These are phyloP conservation scores for Verticillium isaacii DNA, from an alignment of 2,329 filamentous ascomycete genomes.

Conservation along the genomic window DNA sequence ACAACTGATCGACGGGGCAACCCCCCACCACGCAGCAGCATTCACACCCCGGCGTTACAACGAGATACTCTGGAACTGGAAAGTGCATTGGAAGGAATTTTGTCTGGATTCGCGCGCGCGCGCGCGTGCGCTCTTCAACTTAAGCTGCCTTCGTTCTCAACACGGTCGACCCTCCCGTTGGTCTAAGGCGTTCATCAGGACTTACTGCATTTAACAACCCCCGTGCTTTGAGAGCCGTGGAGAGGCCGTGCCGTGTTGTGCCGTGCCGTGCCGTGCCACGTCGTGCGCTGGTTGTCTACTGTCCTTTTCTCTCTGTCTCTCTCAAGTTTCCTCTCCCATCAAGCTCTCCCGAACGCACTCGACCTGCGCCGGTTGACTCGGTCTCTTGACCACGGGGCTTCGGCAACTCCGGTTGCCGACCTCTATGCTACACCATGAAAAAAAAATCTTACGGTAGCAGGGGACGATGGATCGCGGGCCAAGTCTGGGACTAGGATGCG, in stretches of 20 bases:
- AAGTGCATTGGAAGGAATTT: background rate
- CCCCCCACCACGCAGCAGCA: background rate
- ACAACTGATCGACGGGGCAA: conserved; percentile 9
- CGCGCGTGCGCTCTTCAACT: background rate
- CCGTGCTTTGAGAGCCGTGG: background rate
- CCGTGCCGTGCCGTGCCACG: background rate
- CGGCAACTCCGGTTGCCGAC: background rate
- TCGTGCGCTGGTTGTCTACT: background rate
- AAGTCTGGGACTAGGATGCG: background rate
- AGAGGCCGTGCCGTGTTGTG: background rate
- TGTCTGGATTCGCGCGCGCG: background rate
- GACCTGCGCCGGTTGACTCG: background rate
- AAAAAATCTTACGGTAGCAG: background rate
- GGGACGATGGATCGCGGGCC: background rate
- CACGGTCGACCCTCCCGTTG: background rate
- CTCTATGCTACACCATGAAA: background rate
- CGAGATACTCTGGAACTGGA: background rate
- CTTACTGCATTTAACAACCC: background rate
- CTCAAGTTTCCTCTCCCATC: background rate
- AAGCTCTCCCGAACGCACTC: background rate
- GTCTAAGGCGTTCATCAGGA: background rate
- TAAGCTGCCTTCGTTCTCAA: background rate
- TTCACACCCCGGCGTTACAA: background rate
- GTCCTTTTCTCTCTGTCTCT: background rate
- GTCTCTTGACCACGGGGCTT: background rate